These are phyloP conservation scores for Lanmaoa rubissima DNA, from an alignment of 768 basidiomycete species.

Conservation along the genomic window DNA sequence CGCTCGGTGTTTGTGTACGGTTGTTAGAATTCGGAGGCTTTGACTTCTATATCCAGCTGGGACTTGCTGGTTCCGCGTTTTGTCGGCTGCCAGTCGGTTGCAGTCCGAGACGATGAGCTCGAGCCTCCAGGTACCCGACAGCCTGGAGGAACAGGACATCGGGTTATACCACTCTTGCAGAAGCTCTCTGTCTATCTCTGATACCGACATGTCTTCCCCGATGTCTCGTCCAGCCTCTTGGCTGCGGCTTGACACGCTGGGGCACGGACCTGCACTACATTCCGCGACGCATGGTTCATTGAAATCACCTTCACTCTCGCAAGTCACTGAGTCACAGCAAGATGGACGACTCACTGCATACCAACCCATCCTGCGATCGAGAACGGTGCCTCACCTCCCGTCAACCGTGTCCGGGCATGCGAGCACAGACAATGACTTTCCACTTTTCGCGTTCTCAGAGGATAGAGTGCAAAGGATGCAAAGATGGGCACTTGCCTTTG, in stretches of 20 bases:
- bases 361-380: slow-evolving; percentile 41
- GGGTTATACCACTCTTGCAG: slow-evolving; percentile 21
- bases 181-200: slow-evolving; percentile 25
- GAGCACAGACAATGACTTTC: slow-evolving; percentile 38
- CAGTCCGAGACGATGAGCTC: slow-evolving; percentile 6
- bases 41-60: slow-evolving; percentile 1
- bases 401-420: slow-evolving; percentile 30
- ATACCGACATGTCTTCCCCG: slow-evolving; percentile 22
- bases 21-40: slow-evolving; percentile 8
- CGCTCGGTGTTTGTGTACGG: slow-evolving; percentile 5
- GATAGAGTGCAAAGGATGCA: slow-evolving; percentile 50
- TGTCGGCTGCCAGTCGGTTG: not conserved
- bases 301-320: slow-evolving; percentile 37
- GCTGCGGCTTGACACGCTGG: slow-evolving; percentile 3
- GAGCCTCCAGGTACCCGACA: slow-evolving; percentile 10
- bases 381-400: slow-evolving; percentile 43
- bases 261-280: not conserved
- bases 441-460: slow-evolving; percentile 46
- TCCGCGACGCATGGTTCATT: slow-evolving; percentile 8
- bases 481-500: slow-evolving; percentile 67
- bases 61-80: not conserved
- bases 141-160: slow-evolving; percentile 31
- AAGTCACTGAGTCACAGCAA: slow-evolving; percentile 21
- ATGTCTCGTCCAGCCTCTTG: slow-evolving; percentile 21
- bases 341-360: slow-evolving; percentile 12